phyloP scores from a whole-genome alignment of 164 flowering plant species.

The Umbellularia californica region DNA sequence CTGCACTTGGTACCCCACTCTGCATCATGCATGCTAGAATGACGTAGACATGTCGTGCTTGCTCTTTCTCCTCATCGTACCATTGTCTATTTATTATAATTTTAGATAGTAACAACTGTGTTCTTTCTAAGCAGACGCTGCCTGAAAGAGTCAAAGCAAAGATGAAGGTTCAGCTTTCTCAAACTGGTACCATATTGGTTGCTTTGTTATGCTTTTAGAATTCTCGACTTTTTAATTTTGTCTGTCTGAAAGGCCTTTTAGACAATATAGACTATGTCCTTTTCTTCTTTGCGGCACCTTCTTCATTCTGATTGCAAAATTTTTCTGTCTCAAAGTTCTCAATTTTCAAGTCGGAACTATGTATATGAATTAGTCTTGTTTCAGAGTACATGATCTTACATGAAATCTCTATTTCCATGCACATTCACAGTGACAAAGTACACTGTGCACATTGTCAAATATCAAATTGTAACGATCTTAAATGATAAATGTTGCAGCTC shows the following conservation, averaged over 20 bases:
- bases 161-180: constrained; percentile 84
- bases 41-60: neutral
- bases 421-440: too few relatives aligned
- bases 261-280: neutral
- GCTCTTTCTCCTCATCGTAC: neutral
- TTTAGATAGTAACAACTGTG: neutral
- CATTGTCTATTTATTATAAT: neutral
- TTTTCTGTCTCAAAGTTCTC: neutral
- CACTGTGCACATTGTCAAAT: too few relatives aligned
- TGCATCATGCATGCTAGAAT: neutral
- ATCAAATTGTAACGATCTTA: too few relatives aligned
- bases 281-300: neutral
- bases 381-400: too few relatives aligned
- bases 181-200: constrained; percentile 58
- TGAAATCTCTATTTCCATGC: too few relatives aligned
- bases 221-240: neutral
- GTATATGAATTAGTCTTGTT: too few relatives aligned
- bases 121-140: constrained; percentile 47
- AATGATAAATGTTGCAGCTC: too few relatives aligned
- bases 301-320: neutral
- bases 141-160: constrained; percentile 92
- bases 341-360: neutral
- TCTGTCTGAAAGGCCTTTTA: neutral
- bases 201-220: neutral
- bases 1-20: too few relatives aligned